Evolutionary conservation across 2,329 filamentous ascomycete genomes (phyloP).

Genomic region (Trichoderma pleuroti): DNA sequence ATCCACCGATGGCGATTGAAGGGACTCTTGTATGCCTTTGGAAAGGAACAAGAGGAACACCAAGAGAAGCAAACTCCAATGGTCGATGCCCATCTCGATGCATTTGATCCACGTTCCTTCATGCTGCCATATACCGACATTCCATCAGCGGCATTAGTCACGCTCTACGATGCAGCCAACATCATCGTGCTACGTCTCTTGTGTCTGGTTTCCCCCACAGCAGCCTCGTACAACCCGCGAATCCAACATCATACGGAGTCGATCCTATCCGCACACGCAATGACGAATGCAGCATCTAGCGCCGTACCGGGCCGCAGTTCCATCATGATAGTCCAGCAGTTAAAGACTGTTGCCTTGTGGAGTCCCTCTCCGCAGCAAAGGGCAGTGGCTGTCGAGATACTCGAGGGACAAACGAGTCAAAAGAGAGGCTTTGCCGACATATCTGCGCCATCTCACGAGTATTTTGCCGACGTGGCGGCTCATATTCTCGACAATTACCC

Average conservation of each 20-base stretch:
- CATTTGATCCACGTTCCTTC: neutral
- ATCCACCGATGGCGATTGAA: neutral
- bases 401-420: slow-evolving; percentile 10
- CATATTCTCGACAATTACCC: slow-evolving; percentile 19
- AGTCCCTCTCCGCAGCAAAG: slow-evolving; percentile 21
- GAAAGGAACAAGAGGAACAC: neutral
- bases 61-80: neutral
- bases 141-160: slow-evolving; percentile 10
- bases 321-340: slow-evolving; percentile 20
- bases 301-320: slow-evolving; percentile 12
- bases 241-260: slow-evolving; percentile 9
- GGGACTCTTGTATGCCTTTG: neutral
- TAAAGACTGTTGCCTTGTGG: slow-evolving; percentile 21
- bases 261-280: slow-evolving; percentile 8
- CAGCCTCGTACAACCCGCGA: neutral
- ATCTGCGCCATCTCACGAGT: slow-evolving; percentile 18
- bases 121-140: neutral
- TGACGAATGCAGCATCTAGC: neutral
- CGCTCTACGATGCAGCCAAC: slow-evolving; percentile 18
- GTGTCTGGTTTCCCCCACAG: neutral
- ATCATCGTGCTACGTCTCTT: slow-evolving; percentile 8
- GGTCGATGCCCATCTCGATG: neutral
- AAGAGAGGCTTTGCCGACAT: slow-evolving; percentile 22
- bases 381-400: slow-evolving; percentile 1
- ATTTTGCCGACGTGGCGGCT: slow-evolving; percentile 24